These are phyloP conservation scores for Roridomyces roridus DNA, from an alignment of 768 basidiomycete species.

Conservation along the genomic window DNA sequence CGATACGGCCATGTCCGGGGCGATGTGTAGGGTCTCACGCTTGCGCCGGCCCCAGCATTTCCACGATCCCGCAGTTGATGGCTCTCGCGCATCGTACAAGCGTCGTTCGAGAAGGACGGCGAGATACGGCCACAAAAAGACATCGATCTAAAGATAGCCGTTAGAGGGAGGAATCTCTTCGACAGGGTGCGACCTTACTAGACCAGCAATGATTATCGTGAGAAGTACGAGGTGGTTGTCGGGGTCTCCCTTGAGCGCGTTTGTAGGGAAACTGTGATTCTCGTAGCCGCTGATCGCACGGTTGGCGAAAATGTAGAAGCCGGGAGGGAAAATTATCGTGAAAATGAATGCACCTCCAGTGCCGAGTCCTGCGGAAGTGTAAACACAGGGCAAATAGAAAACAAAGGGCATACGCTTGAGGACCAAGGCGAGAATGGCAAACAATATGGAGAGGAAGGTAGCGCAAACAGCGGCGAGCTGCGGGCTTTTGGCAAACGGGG, in stretches of 20 bases:
- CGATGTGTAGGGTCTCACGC: conserved; percentile 28
- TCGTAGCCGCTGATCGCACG: conserved; percentile 75
- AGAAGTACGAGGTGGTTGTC: conserved; percentile 60
- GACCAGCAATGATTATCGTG: conserved; percentile 64
- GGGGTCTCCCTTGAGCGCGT: conserved; percentile 64
- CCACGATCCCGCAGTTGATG: conserved; percentile 35
- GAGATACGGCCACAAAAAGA: conserved; percentile 78
- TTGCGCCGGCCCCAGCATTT: conserved; percentile 42
- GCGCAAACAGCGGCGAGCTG: conserved; percentile 72
- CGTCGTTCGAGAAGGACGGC: conserved; percentile 63
- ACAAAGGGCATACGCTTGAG: conserved; percentile 34
- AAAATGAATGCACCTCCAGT: conserved; percentile 63
- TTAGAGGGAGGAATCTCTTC: background rate
- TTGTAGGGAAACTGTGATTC: conserved; percentile 58
- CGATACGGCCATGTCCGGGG: conserved; percentile 61
- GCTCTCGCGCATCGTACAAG: conserved; percentile 64
- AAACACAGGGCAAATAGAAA: background rate
- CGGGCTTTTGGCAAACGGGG: conserved; percentile 75
- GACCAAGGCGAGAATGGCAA: conserved; percentile 71
- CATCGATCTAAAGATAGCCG: conserved; percentile 54
- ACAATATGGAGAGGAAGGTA: conserved; percentile 68
- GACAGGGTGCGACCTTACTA: conserved; percentile 51
- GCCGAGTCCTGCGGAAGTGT: conserved; percentile 26
- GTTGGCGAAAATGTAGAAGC: conserved; percentile 76
- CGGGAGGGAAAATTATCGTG: conserved; percentile 75